These are phyloP conservation scores for Noccaea bulbosa DNA, from an alignment of 345 rosid species.

Conservation along the genomic window DNA sequence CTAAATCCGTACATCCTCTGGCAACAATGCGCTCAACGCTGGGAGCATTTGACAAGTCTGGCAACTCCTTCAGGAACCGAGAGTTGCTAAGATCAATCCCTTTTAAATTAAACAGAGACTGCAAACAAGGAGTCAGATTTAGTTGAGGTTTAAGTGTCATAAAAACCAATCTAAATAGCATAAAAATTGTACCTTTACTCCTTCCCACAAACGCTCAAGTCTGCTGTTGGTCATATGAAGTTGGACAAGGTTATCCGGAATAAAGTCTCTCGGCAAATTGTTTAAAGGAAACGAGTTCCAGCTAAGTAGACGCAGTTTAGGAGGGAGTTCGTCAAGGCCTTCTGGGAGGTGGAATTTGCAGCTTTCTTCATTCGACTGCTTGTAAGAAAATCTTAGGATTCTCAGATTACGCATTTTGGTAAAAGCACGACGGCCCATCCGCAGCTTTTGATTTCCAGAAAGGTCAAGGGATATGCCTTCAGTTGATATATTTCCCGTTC, in stretches of 20 bases:
- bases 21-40: constrained; percentile 2
- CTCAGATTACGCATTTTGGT: background rate
- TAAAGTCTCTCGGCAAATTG: background rate
- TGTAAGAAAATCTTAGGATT: background rate
- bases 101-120: background rate
- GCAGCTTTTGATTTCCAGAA: background rate
- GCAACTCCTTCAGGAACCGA: constrained; percentile 22
- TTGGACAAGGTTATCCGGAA: background rate
- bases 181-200: background rate
- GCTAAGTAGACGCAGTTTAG: background rate
- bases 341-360: constrained; percentile 1
- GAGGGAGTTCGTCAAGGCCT: background rate
- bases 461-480: constrained; percentile 26
- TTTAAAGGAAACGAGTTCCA: background rate
- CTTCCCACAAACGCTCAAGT: constrained; percentile 14
- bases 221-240: background rate
- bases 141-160: background rate
- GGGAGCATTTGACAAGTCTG: constrained; percentile 25
- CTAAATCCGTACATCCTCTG: constrained; percentile 10
- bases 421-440: background rate
- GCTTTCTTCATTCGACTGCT: background rate
- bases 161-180: no score
- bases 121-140: constrained; percentile 1
- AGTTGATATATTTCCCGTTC: constrained; percentile 13
- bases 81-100: constrained; percentile 19